Evolutionary conservation across 2,329 filamentous ascomycete genomes (phyloP).

Genomic region (Pezicula radicicola): DNA sequence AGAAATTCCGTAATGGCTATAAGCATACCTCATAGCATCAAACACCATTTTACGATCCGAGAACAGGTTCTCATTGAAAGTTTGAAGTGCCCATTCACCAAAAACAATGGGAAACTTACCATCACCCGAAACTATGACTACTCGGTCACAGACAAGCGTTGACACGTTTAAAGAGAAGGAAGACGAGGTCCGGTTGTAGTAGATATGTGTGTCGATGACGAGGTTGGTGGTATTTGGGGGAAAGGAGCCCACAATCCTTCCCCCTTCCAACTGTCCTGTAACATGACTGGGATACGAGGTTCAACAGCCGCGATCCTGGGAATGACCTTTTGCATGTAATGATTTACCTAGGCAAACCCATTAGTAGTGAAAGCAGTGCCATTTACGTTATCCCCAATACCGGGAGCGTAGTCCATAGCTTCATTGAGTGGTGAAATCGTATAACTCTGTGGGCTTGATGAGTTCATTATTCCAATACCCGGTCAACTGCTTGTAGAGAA

Average conservation of each 20-base stretch:
- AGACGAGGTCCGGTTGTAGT: constrained; percentile 26
- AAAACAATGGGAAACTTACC: constrained; percentile 30
- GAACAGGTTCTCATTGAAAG: constrained; percentile 29
- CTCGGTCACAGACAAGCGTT: constrained; percentile 24
- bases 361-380: constrained; percentile 26
- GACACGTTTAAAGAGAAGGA: constrained; percentile 23
- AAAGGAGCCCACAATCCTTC: constrained; percentile 25
- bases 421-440: constrained; percentile 36
- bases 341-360: constrained; percentile 28
- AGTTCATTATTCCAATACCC: constrained; percentile 26
- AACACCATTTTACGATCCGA: constrained; percentile 24
- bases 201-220: constrained; percentile 28
- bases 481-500: constrained; percentile 28
- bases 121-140: constrained; percentile 13
- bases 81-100: constrained; percentile 33
- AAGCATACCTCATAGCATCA: constrained; percentile 31
- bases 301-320: constrained; percentile 21
- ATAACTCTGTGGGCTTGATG: constrained; percentile 26
- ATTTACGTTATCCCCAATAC: constrained; percentile 28
- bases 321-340: constrained; percentile 29
- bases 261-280: constrained; percentile 28
- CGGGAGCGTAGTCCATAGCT: constrained; percentile 26
- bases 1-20: constrained; percentile 23
- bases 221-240: constrained; percentile 24
- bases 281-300: constrained; percentile 29